These are phyloP conservation scores for Chlorella sp. DNA, from an alignment of 139 green algal species.

Conservation along the genomic window DNA sequence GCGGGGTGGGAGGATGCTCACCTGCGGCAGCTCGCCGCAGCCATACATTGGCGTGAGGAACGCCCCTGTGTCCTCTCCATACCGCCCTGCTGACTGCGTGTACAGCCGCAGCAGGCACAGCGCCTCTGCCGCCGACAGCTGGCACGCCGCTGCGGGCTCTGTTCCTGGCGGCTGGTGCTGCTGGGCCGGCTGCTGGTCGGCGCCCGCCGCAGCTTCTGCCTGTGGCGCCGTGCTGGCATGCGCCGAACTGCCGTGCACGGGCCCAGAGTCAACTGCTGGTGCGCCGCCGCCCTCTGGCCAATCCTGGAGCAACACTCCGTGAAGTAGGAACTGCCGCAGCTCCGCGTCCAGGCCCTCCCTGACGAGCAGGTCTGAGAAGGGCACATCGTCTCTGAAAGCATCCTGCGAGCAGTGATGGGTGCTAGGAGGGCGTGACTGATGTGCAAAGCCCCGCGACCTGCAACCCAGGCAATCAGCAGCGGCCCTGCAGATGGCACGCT, in stretches of 20 bases:
- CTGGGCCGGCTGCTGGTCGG: neutral
- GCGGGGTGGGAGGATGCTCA: neutral
- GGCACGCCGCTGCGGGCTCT: neutral
- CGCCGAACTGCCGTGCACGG: too few species aligned
- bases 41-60: constrained; percentile 76
- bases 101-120: constrained; percentile 52
- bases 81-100: constrained; percentile 48
- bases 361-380: constrained; percentile 37
- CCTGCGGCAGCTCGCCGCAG: constrained; percentile 63
- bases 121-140: constrained; percentile 36
- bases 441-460: neutral
- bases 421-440: neutral
- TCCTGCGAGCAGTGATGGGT: neutral
- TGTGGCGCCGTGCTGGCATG: too few species aligned
- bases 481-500: too few species aligned
- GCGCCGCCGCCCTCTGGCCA: neutral
- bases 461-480: too few species aligned
- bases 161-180: constrained; percentile 4
- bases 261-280: neutral
- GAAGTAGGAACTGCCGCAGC: constrained; percentile 62
- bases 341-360: constrained; percentile 40
- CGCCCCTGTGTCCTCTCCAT: constrained; percentile 29
- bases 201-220: neutral
- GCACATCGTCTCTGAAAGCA: constrained; percentile 18
- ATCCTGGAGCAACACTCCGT: constrained; percentile 62